Evolutionary conservation across 2,329 filamentous ascomycete species (phyloP).

Genomic region (Pezicula radicicola): DNA sequence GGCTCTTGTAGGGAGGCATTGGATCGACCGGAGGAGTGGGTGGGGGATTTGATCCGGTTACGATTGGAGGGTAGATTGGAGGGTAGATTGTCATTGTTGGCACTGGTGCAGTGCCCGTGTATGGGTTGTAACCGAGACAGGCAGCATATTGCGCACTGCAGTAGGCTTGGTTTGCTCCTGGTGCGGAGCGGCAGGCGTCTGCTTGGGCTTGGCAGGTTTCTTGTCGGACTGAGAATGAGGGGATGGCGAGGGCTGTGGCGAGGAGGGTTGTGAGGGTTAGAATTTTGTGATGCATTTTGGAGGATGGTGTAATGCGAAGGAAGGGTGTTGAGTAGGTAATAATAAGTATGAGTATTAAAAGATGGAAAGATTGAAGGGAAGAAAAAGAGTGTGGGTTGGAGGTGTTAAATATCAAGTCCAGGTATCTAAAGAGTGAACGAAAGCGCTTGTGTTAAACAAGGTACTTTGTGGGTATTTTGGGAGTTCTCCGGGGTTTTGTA

Average conservation of each 20-base stretch:
- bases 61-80: neutral
- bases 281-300: neutral
- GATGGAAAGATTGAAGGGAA: too few relatives aligned
- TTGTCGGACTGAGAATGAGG: neutral
- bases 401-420: too few relatives aligned
- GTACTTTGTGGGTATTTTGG: too few relatives aligned
- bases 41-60: neutral
- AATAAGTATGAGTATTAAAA: too few relatives aligned
- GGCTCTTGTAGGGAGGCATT: neutral
- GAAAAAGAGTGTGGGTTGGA: too few relatives aligned
- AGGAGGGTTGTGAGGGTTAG: neutral
- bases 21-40: neutral
- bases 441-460: too few relatives aligned
- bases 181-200: neutral
- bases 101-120: constrained; percentile 1
- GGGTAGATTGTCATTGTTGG: neutral
- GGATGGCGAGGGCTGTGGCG: neutral
- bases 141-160: constrained; percentile 2
- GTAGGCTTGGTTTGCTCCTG: constrained; percentile 2
- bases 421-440: too few relatives aligned
- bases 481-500: too few relatives aligned
- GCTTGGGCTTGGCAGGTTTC: neutral
- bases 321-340: too few relatives aligned
- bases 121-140: constrained; percentile 7
- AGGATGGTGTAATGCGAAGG: too few relatives aligned